Evolutionary conservation across 495 filamentous ascomycete genomes (phyloP), one percentile per base, ranked within the genome.

Genomic region (Ramalina intermedia): DNA sequence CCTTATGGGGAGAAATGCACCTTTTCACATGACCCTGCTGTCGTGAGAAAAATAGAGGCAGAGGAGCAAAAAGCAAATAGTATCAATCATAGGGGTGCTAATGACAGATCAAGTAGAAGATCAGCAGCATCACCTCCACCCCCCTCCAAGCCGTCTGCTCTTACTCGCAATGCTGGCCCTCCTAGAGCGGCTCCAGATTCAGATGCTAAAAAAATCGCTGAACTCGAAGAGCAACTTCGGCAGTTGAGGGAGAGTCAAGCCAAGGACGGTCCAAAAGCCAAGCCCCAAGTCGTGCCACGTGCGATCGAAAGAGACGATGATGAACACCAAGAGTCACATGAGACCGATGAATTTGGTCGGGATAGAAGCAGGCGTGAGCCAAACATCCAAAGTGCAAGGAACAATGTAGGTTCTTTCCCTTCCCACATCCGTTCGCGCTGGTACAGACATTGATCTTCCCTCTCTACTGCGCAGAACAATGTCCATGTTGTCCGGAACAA

Each of bases 401-500:
- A 13, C 7, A 27, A 36, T 27, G 44, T 47, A 35, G 12, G 44
- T 23, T 33, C 29, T 33, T 20, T 36, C 8, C 42, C 27, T 26
- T 18, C 44, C 33, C 21, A 20, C 4, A 16, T n/a, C 24, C 8
- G 5, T 8, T 8, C n/a, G 9, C 5, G 11, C 26, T 12, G 20
- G n/a, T 26, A 48, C 11, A 42, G 47, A n/a, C 38, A 38, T n/a
- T 38, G 43, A 41, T 21, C 33, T 11, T 57, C 51, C 48, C 51
- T 21, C 13, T 50, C 27, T 29, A 57, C 17, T 56, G 37, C 26
- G 37, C n/a, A 47, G 44, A 27, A 55, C 39, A 65, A 66, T 41
- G 66, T 74, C 33, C 70, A 65, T 42, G 63, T 81, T 35, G 63
- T 79, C 47, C 68, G 69, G 50, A 81, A 79, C 55, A 74, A 79